These are phyloP conservation scores for Cryoendolithus antarcticus DNA, from an alignment of 2,329 filamentous ascomycete genomes.

Conservation along the genomic window DNA sequence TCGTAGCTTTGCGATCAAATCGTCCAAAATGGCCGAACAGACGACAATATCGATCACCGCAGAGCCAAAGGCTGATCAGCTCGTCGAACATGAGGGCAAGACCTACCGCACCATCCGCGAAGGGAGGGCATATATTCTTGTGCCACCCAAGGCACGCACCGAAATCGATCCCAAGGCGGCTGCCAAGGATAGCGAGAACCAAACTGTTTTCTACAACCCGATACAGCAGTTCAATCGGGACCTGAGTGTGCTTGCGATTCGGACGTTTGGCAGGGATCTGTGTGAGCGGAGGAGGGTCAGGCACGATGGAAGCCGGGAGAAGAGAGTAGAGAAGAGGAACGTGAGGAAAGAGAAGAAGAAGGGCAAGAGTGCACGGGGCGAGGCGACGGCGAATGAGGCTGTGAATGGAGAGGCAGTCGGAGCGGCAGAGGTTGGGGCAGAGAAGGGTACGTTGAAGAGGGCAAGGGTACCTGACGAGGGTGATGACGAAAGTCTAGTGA, in stretches of 20 bases:
- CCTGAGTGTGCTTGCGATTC: conserved; percentile 82
- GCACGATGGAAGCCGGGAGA: conserved; percentile 22
- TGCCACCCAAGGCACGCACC: conserved; percentile 40
- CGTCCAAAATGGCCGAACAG: conserved; percentile 3
- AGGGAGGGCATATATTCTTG: conserved; percentile 54
- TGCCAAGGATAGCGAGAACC: conserved; percentile 24
- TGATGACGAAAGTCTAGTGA: conserved; percentile 1
- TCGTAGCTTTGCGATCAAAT: too few relatives aligned
- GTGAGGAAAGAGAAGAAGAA: conserved; percentile 24
- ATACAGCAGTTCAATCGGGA: conserved; percentile 99
- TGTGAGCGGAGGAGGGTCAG: conserved; percentile 14
- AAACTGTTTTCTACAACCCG: conserved; percentile 92
- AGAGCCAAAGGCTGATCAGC: conserved; percentile 18
- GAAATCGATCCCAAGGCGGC: conserved; percentile 35
- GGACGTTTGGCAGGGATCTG: conserved; percentile 65
- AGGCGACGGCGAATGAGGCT: conserved; percentile 1
- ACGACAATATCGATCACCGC: conserved; percentile 10
- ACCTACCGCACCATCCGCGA: conserved; percentile 47
- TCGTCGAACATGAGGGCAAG: conserved; percentile 21
- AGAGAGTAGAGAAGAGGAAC: conserved; percentile 17
- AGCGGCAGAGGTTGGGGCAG: not conserved
- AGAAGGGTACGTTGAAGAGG: conserved; percentile 3
- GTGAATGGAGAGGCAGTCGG: conserved; percentile 4
- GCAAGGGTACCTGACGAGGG: conserved; percentile 1
- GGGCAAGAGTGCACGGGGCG: not conserved